Evolutionary conservation across 768 basidiomycete species (phyloP).

Genomic region (Piloderma croceum): DNA sequence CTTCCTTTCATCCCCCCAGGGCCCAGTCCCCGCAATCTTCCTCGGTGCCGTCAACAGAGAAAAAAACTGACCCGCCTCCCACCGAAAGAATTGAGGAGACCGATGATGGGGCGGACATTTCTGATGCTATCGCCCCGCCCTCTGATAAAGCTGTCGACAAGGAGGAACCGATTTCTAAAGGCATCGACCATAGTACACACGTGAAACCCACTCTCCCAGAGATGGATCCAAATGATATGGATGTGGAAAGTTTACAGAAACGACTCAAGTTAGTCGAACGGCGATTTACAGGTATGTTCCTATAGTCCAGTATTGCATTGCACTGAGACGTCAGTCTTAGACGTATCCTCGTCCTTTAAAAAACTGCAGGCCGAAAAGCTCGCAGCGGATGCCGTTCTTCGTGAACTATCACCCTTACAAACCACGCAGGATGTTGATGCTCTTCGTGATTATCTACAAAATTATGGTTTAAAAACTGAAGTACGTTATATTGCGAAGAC

Average conservation of each 20-base stretch:
- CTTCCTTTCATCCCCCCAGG: not conserved
- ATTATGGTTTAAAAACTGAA: constrained; percentile 61
- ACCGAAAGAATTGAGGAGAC: too few species aligned
- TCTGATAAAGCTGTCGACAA: not conserved
- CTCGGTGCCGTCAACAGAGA: not conserved
- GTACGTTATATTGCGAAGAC: constrained; percentile 35
- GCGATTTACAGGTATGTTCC: constrained; percentile 58
- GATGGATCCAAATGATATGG: constrained; percentile 11
- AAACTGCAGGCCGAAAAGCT: constrained; percentile 66
- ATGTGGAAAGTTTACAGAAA: constrained; percentile 58
- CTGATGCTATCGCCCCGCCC: not conserved
- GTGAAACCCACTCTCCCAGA: not conserved
- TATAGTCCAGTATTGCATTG: constrained; percentile 1
- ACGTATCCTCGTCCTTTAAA: constrained; percentile 75
- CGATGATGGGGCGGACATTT: not conserved
- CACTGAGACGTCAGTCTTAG: constrained; percentile 32
- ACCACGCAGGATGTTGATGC: constrained; percentile 58
- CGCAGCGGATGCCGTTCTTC: constrained; percentile 62
- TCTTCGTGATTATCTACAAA: constrained; percentile 69
- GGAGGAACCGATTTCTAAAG: not conserved
- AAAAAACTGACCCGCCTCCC: not conserved
- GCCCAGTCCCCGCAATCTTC: not conserved
- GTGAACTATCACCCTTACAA: constrained; percentile 66
- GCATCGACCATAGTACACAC: not conserved
- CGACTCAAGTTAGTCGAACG: constrained; percentile 69